Conservation (phyloP, 2,329 filamentous ascomycete species). For the Diaporthe sp. region DNA sequence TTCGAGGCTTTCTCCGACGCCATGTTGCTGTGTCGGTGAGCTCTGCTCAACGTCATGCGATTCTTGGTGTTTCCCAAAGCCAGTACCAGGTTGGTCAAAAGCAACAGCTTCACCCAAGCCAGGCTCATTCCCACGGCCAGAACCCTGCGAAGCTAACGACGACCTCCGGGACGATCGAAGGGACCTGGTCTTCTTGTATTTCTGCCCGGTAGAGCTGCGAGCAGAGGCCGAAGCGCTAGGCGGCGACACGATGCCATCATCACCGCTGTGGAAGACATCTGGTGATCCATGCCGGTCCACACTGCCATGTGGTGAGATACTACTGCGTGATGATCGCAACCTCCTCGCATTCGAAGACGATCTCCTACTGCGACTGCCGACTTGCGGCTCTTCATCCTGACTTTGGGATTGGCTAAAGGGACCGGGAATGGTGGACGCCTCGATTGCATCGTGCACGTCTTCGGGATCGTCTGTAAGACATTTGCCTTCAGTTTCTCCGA, state of each 20-base stretch:
- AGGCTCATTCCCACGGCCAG: not conserved
- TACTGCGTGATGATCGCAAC: conserved; percentile 18
- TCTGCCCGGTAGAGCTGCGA: conserved; percentile 31
- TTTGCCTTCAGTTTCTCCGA: not conserved
- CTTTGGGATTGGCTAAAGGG: not conserved
- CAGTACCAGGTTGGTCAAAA: not conserved
- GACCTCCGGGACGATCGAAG: conserved; percentile 24
- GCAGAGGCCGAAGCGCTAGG: conserved; percentile 1
- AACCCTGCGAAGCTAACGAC: conserved; percentile 22
- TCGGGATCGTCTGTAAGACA: not conserved
- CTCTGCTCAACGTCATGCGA: not conserved
- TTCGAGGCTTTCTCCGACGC: not conserved
- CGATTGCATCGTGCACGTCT: not conserved
- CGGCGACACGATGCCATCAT: not conserved
- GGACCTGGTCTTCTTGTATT: conserved; percentile 38
- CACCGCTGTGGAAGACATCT: conserved; percentile 14
- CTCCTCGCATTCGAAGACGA: not conserved
- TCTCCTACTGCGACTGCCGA: not conserved
- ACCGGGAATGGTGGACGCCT: not conserved
- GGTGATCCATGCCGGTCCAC: not conserved
- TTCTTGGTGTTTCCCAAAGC: not conserved
- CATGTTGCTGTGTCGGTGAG: not conserved
- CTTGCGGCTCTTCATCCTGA: not conserved
- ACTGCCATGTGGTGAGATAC: conserved; percentile 5
- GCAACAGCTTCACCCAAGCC: not conserved